Conservation (phyloP, 139 green algal species). For the Volvox reticuliferus region DNA sequence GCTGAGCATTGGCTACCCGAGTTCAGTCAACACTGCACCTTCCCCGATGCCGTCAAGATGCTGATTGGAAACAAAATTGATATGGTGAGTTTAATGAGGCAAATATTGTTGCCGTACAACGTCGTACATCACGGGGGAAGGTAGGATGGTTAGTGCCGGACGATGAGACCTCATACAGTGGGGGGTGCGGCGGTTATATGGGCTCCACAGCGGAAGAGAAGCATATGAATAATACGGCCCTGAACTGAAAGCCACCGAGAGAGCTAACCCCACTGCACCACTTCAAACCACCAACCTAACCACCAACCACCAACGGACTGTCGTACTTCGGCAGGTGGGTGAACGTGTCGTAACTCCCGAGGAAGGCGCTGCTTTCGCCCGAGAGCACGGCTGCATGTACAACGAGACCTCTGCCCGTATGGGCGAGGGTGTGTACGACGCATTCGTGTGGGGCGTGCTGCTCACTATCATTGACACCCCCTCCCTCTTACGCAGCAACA, state of each 20-base stretch:
- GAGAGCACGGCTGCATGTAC: constrained; percentile 44
- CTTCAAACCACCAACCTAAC: neutral
- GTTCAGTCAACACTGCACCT: constrained; percentile 40
- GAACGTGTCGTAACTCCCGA: constrained; percentile 51
- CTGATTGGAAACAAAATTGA: constrained; percentile 67
- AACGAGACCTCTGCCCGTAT: constrained; percentile 39
- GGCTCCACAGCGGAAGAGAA: too few relatives aligned
- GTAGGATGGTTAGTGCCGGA: too few relatives aligned
- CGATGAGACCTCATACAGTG: too few relatives aligned
- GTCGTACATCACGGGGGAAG: too few relatives aligned
- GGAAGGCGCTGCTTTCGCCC: constrained; percentile 59
- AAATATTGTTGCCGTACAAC: too few relatives aligned
- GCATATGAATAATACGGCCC: too few relatives aligned
- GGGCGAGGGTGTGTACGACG: constrained; percentile 59
- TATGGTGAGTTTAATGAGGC: neutral
- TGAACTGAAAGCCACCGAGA: too few relatives aligned
- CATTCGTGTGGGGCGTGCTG: constrained; percentile 61
- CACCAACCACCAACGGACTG: neutral
- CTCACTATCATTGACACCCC: constrained; percentile 30
- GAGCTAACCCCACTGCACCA: too few relatives aligned
- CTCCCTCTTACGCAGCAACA: constrained; percentile 30
- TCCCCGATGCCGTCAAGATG: constrained; percentile 56
- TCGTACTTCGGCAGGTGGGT: neutral
- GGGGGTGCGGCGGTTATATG: too few relatives aligned
- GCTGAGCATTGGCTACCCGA: constrained; percentile 61